These are phyloP conservation scores for Aureobasidium sp. DNA, from an alignment of 2,329 filamentous ascomycete genomes.

Conservation along the genomic window DNA sequence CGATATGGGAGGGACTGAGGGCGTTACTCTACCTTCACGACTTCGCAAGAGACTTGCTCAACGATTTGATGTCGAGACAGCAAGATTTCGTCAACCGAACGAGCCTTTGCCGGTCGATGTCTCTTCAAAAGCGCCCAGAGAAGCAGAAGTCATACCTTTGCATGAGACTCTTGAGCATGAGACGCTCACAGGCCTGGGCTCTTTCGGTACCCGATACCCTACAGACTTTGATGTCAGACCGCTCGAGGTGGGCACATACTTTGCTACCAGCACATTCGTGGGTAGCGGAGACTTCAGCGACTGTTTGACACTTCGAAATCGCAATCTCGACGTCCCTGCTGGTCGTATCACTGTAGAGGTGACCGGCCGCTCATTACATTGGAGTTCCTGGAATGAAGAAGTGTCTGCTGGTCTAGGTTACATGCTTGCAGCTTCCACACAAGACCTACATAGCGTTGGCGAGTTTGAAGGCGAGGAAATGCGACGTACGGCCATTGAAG, in stretches of 20 bases:
- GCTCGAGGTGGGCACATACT: slow-evolving; percentile 58
- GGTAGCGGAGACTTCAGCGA: slow-evolving; percentile 61
- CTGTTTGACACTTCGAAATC: slow-evolving; percentile 44
- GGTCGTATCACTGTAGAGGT: slow-evolving; percentile 46
- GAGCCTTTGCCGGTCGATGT: slow-evolving; percentile 32
- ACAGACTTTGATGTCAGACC: slow-evolving; percentile 59
- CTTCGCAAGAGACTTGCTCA: slow-evolving; percentile 41
- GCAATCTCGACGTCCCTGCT: slow-evolving; percentile 64
- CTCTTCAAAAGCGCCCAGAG: not conserved
- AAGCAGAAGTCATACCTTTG: not conserved
- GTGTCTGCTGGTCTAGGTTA: slow-evolving; percentile 52
- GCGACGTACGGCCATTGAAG: not conserved
- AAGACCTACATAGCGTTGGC: slow-evolving; percentile 19
- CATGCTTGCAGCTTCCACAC: slow-evolving; percentile 39
- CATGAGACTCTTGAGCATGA: not conserved
- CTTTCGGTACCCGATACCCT: slow-evolving; percentile 56
- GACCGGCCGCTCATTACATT: slow-evolving; percentile 39
- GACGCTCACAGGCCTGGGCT: slow-evolving; percentile 47
- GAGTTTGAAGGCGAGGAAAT: slow-evolving; percentile 9
- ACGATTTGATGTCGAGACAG: slow-evolving; percentile 51
- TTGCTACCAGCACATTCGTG: slow-evolving; percentile 62
- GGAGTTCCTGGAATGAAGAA: slow-evolving; percentile 63
- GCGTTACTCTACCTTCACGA: slow-evolving; percentile 20
- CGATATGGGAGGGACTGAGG: not conserved
- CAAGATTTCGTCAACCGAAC: slow-evolving; percentile 52